A percentile compares a stretch with the other conserved stretches of the same genome.
Conservation (phyloP, 768 basidiomycete species). For the Termitomyces sp. region DNA sequence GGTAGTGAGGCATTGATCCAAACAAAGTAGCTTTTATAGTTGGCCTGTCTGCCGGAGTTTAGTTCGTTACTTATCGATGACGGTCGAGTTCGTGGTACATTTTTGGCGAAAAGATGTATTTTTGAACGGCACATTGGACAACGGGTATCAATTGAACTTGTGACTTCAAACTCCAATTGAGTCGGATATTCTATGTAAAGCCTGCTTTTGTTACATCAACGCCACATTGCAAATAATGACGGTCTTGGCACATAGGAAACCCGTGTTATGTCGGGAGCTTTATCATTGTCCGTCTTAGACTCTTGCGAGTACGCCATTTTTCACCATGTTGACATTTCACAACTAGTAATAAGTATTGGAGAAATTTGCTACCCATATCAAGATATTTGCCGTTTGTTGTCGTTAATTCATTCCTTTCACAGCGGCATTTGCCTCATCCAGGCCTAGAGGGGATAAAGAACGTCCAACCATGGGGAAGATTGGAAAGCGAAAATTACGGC, state of each 20-base stretch:
- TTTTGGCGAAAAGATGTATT: neutral
- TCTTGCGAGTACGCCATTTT: too few species aligned
- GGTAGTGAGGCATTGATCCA: neutral
- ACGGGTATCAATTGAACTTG: neutral
- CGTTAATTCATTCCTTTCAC: too few species aligned
- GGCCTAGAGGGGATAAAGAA: too few species aligned
- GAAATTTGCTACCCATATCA: too few species aligned
- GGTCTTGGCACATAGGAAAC: neutral
- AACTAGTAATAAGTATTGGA: too few species aligned
- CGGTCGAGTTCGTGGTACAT: slow-evolving; percentile 19
- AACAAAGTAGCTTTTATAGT: slow-evolving; percentile 7
- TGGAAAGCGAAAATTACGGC: too few species aligned
- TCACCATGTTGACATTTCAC: too few species aligned
- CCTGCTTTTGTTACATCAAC: neutral
- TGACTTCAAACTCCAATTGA: neutral
- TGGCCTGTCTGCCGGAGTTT: neutral
- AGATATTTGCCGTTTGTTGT: too few species aligned
- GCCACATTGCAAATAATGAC: neutral
- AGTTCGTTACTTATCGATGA: slow-evolving; percentile 17
- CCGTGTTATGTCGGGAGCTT: neutral
- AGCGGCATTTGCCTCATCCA: neutral
- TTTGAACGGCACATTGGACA: neutral
- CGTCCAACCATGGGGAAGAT: too few species aligned
- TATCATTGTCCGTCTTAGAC: too few species aligned
- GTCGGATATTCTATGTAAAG: neutral